Conservation (phyloP, 2,329 filamentous ascomycete species). For the Chrysosporium keratinophilum region DNA sequence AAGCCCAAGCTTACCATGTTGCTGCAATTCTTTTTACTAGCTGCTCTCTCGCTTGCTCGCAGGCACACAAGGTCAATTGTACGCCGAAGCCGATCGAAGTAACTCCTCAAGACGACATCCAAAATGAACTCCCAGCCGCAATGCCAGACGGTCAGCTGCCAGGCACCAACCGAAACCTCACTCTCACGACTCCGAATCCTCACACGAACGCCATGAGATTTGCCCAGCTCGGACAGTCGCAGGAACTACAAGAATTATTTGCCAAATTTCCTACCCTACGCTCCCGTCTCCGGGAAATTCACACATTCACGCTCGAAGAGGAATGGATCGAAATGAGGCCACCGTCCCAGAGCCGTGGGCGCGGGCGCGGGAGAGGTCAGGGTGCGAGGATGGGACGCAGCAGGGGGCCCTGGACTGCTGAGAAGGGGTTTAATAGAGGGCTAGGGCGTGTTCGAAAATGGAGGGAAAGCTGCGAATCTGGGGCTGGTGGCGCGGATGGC, state of each 20-base stretch:
- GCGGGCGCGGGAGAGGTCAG: constrained; percentile 19
- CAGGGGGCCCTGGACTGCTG: constrained; percentile 32
- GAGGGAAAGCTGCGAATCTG: constrained; percentile 30
- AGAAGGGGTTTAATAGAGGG: constrained; percentile 36
- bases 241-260: constrained; percentile 32
- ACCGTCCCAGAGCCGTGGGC: constrained; percentile 20
- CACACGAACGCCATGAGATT: neutral
- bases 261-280: constrained; percentile 31
- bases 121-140: constrained; percentile 3
- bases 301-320: constrained; percentile 31
- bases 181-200: neutral
- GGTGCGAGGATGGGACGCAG: constrained; percentile 19
- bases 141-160: neutral
- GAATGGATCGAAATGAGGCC: constrained; percentile 30
- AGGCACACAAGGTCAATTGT: constrained; percentile 37
- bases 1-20: constrained; percentile 2
- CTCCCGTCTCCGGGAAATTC: constrained; percentile 34
- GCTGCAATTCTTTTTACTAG: constrained; percentile 21
- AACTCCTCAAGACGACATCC: constrained; percentile 1
- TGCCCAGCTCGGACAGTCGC: constrained; percentile 20
- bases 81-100: constrained; percentile 20
- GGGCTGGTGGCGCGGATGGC: constrained; percentile 21
- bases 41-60: constrained; percentile 39
- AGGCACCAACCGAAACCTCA: neutral
- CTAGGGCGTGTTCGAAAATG: constrained; percentile 31